phyloP scores from a whole-genome alignment of 148 eudicot species.

The Cornus suecica region DNA sequence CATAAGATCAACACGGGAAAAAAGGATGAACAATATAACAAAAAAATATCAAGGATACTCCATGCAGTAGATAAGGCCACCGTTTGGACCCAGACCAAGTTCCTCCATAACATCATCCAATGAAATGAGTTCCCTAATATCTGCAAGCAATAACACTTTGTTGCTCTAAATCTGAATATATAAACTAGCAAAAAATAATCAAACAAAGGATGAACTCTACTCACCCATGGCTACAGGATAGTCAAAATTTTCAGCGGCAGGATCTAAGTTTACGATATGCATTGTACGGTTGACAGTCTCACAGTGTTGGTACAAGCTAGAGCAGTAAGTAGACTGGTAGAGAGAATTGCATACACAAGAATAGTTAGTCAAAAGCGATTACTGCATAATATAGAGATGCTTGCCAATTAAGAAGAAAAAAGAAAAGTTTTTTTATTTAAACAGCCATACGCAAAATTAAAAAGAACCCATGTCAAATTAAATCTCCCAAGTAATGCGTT shows the following conservation, averaged over 20 bases:
- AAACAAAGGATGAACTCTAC: neutral
- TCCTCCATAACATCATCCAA: conserved; percentile 98
- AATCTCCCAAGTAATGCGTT: neutral
- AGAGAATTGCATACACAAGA: neutral
- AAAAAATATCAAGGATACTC: conserved; percentile 52
- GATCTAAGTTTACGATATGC: conserved; percentile 82
- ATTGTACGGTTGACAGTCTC: conserved; percentile 61
- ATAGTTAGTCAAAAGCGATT: neutral
- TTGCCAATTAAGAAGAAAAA: neutral
- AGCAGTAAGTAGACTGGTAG: conserved; percentile 81
- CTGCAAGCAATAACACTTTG: conserved; percentile 18
- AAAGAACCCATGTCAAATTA: neutral
- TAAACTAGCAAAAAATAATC: neutral
- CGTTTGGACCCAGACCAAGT: conserved; percentile 88
- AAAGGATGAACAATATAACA: neutral
- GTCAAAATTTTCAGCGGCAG: conserved; percentile 92
- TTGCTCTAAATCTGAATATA: neutral
- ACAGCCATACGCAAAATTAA: neutral
- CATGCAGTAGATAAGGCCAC: conserved; percentile 93
- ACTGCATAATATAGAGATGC: neutral
- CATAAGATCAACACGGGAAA: neutral
- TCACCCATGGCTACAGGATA: conserved; percentile 87
- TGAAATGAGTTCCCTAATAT: conserved; percentile 77
- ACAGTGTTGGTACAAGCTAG: conserved; percentile 77
- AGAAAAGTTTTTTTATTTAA: neutral